A percentile compares a stretch with the other conserved stretches of the same genome.
phyloP scores from a whole-genome alignment of 2,329 filamentous ascomycete genomes.

The Aaosphaeria pasadenensis region DNA sequence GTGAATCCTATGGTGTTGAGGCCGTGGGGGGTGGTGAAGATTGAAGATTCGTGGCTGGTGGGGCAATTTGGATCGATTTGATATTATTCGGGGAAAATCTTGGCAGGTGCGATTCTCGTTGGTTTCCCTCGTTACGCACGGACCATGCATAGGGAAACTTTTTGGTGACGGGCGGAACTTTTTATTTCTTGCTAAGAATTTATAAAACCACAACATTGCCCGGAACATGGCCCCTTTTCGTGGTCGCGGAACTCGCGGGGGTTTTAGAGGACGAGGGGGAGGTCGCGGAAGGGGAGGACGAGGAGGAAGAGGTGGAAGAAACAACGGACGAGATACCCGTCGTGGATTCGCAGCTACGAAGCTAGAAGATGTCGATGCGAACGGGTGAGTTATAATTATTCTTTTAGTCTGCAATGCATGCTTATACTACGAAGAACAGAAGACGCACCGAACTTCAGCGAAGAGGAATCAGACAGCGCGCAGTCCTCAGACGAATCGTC shows the following conservation, averaged over 20 bases:
- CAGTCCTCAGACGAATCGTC: slow-evolving; percentile 12
- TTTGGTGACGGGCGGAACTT: not conserved
- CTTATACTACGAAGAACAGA: slow-evolving; percentile 16
- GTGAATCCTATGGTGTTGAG: slow-evolving; percentile 7
- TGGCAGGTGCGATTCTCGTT: slow-evolving; percentile 16
- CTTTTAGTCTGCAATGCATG: not conserved
- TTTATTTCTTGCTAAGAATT: too few species aligned
- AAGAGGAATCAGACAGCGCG: slow-evolving; percentile 9
- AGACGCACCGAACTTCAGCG: slow-evolving; percentile 15
- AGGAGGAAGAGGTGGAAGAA: slow-evolving; percentile 27
- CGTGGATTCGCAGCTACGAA: slow-evolving; percentile 26
- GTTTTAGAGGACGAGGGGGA: slow-evolving; percentile 25
- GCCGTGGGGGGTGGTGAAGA: slow-evolving; percentile 10
- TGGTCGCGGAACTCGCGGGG: slow-evolving; percentile 23
- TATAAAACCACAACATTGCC: too few species aligned
- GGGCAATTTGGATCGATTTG: slow-evolving; percentile 8
- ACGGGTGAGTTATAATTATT: slow-evolving; percentile 27
- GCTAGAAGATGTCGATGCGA: slow-evolving; percentile 21
- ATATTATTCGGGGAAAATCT: slow-evolving; percentile 31
- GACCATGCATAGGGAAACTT: slow-evolving; percentile 21
- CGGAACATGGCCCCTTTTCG: slow-evolving; percentile 19
- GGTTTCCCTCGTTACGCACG: slow-evolving; percentile 24
- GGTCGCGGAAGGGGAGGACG: slow-evolving; percentile 17
- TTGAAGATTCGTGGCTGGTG: slow-evolving; percentile 9
- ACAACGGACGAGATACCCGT: slow-evolving; percentile 19